phyloP scores from a whole-genome alignment of 73 alveolate species.

The Tetrahymena elliotti region DNA sequence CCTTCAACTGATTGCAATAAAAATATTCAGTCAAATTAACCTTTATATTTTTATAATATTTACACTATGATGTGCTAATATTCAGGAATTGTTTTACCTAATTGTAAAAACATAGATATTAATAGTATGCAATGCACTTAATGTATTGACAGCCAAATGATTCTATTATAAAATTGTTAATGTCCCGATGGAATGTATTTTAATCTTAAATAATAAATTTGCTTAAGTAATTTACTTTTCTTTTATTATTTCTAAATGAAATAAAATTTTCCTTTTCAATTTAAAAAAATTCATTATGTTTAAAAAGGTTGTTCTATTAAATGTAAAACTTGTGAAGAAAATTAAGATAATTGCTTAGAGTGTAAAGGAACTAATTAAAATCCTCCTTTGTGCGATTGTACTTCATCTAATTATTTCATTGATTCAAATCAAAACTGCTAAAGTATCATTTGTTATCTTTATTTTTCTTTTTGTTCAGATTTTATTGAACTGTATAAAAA shows the following conservation, averaged over 20 bases:
- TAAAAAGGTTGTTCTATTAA: background rate
- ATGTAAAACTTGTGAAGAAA: background rate
- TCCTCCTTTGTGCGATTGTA: background rate
- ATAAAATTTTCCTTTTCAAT: no score
- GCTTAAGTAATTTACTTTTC: background rate
- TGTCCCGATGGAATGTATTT: background rate
- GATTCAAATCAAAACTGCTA: background rate
- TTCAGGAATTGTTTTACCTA: background rate
- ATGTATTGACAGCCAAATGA: background rate
- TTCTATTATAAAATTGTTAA: background rate
- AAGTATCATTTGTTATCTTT: background rate
- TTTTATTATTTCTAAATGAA: no score
- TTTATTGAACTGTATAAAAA: no score
- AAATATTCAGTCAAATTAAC: background rate
- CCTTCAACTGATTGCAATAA: background rate
- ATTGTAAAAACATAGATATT: background rate
- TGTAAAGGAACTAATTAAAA: background rate
- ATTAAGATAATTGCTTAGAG: background rate
- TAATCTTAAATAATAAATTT: background rate
- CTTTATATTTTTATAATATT: background rate
- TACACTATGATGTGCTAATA: background rate
- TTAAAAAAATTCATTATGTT: background rate
- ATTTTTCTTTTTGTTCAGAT: no score
- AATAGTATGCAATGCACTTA: background rate
- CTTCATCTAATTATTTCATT: background rate